phyloP scores from a whole-genome alignment of 2,329 filamentous ascomycete genomes.

The Meredithiella fracta region DNA sequence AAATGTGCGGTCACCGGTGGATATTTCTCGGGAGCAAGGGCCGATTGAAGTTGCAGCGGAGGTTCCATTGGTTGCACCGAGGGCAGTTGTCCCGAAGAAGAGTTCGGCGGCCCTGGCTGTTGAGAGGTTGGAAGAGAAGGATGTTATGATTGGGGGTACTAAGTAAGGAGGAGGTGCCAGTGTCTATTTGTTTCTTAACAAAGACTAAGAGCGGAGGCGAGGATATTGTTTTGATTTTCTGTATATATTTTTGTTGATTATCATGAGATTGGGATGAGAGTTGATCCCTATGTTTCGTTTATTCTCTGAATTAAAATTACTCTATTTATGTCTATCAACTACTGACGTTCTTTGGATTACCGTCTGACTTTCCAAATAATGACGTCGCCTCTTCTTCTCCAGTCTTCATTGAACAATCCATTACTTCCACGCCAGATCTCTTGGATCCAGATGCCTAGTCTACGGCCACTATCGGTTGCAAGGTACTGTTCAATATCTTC shows the following conservation, averaged over 20 bases:
- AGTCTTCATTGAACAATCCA: slow-evolving; percentile 46
- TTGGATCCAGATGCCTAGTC: slow-evolving; percentile 26
- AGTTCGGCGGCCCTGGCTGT: not conserved
- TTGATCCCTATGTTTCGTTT: too few relatives aligned
- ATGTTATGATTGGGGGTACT: not conserved
- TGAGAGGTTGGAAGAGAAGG: not conserved
- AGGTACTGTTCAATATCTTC: slow-evolving; percentile 29
- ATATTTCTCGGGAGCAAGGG: not conserved
- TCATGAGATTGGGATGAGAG: too few relatives aligned
- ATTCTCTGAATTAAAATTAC: too few relatives aligned
- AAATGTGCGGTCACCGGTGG: not conserved
- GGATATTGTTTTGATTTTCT: too few relatives aligned
- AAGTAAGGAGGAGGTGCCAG: too few relatives aligned
- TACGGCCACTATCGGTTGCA: slow-evolving; percentile 22
- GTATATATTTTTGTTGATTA: too few relatives aligned
- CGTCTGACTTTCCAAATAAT: slow-evolving; percentile 38
- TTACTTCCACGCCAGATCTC: slow-evolving; percentile 43
- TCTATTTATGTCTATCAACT: too few relatives aligned
- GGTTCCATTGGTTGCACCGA: not conserved
- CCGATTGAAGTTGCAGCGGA: not conserved
- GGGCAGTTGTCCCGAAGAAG: not conserved
- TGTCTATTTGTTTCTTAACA: too few relatives aligned
- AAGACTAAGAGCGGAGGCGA: too few relatives aligned
- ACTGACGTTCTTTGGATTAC: not conserved
- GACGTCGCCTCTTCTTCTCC: slow-evolving; percentile 37